phyloP scores from a whole-genome alignment of 2,329 filamentous ascomycete genomes.

The Pleoardoris graminearum region DNA sequence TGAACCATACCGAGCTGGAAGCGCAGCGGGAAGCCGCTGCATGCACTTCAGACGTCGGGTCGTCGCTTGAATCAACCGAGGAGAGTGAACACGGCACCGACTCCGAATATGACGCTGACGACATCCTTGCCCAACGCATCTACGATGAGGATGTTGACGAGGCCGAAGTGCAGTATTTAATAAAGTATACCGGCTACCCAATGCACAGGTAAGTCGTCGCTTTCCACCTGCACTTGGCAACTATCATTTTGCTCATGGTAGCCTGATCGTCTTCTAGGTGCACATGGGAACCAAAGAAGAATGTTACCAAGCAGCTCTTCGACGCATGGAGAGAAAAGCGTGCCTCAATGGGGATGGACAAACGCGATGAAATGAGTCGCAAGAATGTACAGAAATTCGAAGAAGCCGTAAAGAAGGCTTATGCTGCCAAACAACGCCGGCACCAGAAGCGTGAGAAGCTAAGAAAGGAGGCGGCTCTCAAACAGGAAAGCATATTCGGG shows the following conservation, averaged over 20 bases:
- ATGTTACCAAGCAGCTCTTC: not conserved
- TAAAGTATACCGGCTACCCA: conserved; percentile 66
- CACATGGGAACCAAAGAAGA: not conserved
- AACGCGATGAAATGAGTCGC: conserved; percentile 12
- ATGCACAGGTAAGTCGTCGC: conserved; percentile 38
- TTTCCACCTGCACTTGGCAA: not conserved
- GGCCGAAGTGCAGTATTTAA: conserved; percentile 55
- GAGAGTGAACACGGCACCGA: conserved; percentile 7
- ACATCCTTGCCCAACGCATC: conserved; percentile 46
- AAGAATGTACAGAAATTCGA: conserved; percentile 16
- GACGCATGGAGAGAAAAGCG: conserved; percentile 17
- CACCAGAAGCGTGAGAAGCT: conserved; percentile 23
- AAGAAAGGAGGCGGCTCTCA: no score
- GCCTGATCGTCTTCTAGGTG: not conserved
- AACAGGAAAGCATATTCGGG: not conserved
- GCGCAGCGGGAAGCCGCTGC: conserved; percentile 1
- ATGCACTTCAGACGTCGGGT: conserved; percentile 56
- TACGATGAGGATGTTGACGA: conserved; percentile 46
- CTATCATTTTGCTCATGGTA: not conserved
- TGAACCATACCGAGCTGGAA: not conserved
- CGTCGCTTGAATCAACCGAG: conserved; percentile 52
- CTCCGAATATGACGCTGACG: conserved; percentile 22
- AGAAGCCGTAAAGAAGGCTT: conserved; percentile 7
- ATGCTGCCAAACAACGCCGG: conserved; percentile 12
- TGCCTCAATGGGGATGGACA: conserved; percentile 7